Evolutionary conservation across 768 basidiomycete species (phyloP).

Genomic region (Lanmaoa rubissima): DNA sequence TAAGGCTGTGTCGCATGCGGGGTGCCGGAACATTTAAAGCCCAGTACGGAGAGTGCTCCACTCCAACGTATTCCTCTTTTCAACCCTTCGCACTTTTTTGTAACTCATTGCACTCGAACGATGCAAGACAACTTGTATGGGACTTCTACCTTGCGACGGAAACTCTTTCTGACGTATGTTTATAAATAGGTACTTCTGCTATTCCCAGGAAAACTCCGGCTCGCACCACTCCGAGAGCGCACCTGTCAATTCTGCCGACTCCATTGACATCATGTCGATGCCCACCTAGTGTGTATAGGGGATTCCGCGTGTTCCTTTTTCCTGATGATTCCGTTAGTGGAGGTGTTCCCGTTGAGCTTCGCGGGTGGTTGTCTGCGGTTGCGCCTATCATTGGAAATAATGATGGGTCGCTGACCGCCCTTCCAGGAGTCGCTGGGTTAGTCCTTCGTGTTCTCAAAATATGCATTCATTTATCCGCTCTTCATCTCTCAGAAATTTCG

Average conservation of each 20-base stretch:
- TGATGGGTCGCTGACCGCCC: not conserved
- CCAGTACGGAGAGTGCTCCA: not conserved
- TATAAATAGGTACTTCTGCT: not conserved
- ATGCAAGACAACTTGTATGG: slow-evolving; percentile 17
- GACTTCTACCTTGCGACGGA: not conserved
- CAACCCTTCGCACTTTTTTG: not conserved
- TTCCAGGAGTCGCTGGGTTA: slow-evolving; percentile 7
- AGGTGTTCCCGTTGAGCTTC: not conserved
- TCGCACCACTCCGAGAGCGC: not conserved
- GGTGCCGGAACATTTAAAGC: slow-evolving; percentile 8
- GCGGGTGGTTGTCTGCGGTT: not conserved
- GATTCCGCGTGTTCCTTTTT: not conserved
- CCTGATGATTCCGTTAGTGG: slow-evolving; percentile 8
- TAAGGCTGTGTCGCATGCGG: slow-evolving; percentile 14
- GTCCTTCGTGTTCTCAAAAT: not conserved
- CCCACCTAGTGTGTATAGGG: slow-evolving; percentile 9
- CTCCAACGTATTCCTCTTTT: not conserved
- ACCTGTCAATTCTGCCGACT: not conserved
- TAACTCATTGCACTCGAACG: not conserved
- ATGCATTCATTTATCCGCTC: not conserved
- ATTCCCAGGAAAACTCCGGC: not conserved
- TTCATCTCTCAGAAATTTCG: slow-evolving; percentile 6
- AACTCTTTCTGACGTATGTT: not conserved
- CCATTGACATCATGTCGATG: not conserved
- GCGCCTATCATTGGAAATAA: not conserved